These are phyloP conservation scores for Emmonsia crescens DNA, from an alignment of 2,329 filamentous ascomycete species.

Conservation along the genomic window DNA sequence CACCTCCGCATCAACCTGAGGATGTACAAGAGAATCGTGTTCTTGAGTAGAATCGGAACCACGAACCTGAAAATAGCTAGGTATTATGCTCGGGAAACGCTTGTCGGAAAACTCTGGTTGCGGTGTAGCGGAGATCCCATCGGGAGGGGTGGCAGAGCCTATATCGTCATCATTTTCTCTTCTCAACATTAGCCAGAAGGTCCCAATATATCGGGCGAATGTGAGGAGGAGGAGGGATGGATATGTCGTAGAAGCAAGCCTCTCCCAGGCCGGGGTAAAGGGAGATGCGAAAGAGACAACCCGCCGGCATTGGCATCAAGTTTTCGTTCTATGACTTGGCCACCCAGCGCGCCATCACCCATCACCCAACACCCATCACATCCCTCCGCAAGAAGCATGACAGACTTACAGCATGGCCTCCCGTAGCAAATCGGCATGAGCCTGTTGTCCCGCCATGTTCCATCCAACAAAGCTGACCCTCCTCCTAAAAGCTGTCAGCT, in stretches of 20 bases:
- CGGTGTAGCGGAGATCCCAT: conserved; percentile 68
- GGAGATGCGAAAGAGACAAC: neutral
- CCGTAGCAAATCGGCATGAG: conserved; percentile 30
- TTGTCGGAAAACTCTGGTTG: conserved; percentile 91
- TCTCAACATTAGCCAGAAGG: neutral
- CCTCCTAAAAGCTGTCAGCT: neutral
- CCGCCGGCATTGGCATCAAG: neutral
- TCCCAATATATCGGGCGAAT: neutral
- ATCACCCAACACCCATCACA: neutral
- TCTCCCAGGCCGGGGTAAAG: neutral
- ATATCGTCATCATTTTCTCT: neutral
- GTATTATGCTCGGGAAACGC: conserved; percentile 85
- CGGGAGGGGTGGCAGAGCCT: neutral
- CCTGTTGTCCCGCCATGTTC: conserved; percentile 36
- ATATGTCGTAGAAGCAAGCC: neutral
- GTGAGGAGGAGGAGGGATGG: neutral
- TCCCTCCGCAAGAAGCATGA: neutral
- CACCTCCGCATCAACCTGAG: conserved; percentile 17
- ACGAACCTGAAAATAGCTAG: conserved; percentile 98
- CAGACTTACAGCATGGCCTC: conserved; percentile 43
- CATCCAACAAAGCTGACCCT: conserved; percentile 21
- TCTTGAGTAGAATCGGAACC: conserved; percentile 31
- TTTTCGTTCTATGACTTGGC: neutral
- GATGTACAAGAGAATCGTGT: conserved; percentile 18
- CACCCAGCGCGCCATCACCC: neutral